These are phyloP conservation scores for Catunica adiposa DNA, from an alignment of 2,329 filamentous ascomycete species.

Conservation along the genomic window DNA sequence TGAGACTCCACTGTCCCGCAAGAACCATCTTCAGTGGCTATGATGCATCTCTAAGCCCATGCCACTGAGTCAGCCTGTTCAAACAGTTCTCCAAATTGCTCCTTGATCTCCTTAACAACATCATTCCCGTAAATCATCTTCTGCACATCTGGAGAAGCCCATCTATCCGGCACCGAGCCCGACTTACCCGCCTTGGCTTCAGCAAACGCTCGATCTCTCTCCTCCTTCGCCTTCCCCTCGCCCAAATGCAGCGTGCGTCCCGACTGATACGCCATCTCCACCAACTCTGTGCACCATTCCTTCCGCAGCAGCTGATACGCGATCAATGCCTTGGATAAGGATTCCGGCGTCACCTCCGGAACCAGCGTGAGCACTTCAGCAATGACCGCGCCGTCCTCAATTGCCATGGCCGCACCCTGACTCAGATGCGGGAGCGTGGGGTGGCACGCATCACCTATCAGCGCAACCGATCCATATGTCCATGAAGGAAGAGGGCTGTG, in stretches of 20 bases:
- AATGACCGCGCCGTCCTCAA: conserved; percentile 48
- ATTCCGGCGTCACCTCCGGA: conserved; percentile 22
- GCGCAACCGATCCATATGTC: conserved; percentile 38
- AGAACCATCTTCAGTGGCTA: too few species aligned
- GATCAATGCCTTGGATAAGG: conserved; percentile 32
- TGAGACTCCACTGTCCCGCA: not conserved
- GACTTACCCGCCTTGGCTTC: conserved; percentile 31
- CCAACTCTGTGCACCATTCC: conserved; percentile 34
- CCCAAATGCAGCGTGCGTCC: conserved; percentile 40
- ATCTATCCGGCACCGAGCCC: conserved; percentile 46
- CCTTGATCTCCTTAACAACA: conserved; percentile 36
- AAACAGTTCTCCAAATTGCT: conserved; percentile 33
- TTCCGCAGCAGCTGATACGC: conserved; percentile 41
- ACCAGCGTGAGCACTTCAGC: conserved; percentile 33
- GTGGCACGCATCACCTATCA: conserved; percentile 50
- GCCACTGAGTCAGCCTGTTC: conserved; percentile 13
- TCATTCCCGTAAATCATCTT: conserved; percentile 49
- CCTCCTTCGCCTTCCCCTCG: conserved; percentile 40
- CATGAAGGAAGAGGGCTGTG: conserved; percentile 40
- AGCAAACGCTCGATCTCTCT: conserved; percentile 40
- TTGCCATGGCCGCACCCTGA: conserved; percentile 51
- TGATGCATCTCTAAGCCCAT: not conserved
- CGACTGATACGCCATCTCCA: conserved; percentile 35
- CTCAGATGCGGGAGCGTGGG: conserved; percentile 51
- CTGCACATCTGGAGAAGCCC: conserved; percentile 54